Conservation (phyloP, 345 rosid species). For the Eucalyptus guilfoylei region DNA sequence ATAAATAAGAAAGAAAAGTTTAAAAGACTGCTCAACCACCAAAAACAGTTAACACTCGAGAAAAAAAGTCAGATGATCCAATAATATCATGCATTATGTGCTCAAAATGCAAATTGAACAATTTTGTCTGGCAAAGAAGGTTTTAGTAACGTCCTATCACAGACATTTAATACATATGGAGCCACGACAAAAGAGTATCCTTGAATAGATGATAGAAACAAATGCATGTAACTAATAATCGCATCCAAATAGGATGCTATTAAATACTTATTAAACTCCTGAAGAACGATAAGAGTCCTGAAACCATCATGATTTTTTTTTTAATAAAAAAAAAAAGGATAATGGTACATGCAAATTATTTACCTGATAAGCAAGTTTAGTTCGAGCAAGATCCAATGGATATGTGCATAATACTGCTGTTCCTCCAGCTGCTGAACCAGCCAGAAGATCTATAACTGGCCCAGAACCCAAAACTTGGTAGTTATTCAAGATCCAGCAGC, state of each 20-base stretch:
- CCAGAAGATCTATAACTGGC: slow-evolving; percentile 81
- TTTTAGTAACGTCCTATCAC: not conserved
- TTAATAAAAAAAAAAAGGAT: not conserved
- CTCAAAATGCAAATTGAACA: not conserved
- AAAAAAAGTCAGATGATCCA: not conserved
- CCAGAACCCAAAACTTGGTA: slow-evolving; percentile 69
- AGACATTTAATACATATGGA: not conserved
- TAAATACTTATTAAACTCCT: not conserved
- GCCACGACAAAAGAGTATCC: not conserved
- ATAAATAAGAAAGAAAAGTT: not conserved
- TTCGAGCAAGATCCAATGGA: slow-evolving; percentile 92
- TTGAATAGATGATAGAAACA: not conserved
- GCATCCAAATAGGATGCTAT: not conserved
- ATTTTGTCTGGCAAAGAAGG: not conserved
- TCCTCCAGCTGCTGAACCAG: slow-evolving; percentile 95
- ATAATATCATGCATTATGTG: not conserved
- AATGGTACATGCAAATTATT: not conserved
- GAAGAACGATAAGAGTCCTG: not conserved
- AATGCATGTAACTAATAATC: not conserved
- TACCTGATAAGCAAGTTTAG: slow-evolving; percentile 98
- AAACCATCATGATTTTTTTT: not conserved
- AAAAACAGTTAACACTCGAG: not conserved
- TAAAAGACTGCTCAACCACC: not conserved
- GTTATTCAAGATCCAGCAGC: slow-evolving; percentile 73
- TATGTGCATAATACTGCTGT: slow-evolving; percentile 95